Evolutionary conservation across 139 green algal species (phyloP).

Genomic region (Coelastrella sp.): DNA sequence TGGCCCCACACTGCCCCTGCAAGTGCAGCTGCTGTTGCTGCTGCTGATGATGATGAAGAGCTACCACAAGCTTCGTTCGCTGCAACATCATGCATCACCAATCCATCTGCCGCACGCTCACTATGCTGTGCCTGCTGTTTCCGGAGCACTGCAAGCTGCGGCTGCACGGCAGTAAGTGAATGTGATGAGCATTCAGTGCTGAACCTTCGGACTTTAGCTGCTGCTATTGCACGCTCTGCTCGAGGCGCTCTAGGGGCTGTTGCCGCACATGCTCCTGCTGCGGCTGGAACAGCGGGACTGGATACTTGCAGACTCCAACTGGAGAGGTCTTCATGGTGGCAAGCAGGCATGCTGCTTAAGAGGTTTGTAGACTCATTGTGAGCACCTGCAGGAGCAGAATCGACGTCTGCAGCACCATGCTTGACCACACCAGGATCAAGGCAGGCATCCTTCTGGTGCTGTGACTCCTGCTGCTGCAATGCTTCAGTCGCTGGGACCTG

Average conservation of each 20-base stretch:
- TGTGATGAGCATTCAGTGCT: slow-evolving; percentile 1
- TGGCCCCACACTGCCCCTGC: slow-evolving; percentile 8
- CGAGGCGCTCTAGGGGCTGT: neutral
- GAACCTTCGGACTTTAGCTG: neutral
- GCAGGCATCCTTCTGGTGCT: neutral
- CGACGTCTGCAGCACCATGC: too few species aligned
- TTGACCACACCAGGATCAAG: neutral
- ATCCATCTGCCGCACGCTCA: slow-evolving; percentile 24
- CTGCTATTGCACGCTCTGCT: neutral
- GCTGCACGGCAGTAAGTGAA: neutral
- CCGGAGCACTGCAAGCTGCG: slow-evolving; percentile 23
- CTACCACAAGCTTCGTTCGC: neutral
- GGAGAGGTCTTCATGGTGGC: too few species aligned
- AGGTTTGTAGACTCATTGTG: too few species aligned
- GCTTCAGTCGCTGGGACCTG: neutral
- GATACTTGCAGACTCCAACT: neutral
- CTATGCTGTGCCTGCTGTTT: slow-evolving; percentile 33
- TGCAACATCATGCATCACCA: slow-evolving; percentile 34
- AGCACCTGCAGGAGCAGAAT: too few species aligned
- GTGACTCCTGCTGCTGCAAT: neutral
- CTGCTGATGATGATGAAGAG: neutral
- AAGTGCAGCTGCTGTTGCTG: neutral
- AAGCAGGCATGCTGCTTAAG: too few species aligned
- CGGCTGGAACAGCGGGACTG: neutral
- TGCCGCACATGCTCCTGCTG: neutral